These are phyloP conservation scores for Lactifluus subvellereus DNA, from an alignment of 768 basidiomycete genomes.

Conservation along the genomic window DNA sequence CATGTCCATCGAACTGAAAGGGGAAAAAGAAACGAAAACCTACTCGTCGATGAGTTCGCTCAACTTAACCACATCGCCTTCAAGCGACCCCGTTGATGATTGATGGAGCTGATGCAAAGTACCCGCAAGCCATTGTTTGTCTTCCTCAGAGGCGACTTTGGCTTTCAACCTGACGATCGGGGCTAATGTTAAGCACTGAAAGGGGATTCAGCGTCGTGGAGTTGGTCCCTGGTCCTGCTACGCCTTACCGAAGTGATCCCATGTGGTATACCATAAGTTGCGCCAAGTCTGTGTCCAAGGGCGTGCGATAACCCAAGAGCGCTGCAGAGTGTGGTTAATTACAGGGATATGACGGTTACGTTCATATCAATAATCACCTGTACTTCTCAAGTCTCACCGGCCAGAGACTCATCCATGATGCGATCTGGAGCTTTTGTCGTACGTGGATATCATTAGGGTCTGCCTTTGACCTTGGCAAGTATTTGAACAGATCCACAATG, in stretches of 20 bases:
- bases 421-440: constrained; percentile 65
- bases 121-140: constrained; percentile 55
- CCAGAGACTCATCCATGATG: constrained; percentile 80
- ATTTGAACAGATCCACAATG: constrained; percentile 66
- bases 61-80: constrained; percentile 55
- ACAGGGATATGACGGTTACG: not conserved
- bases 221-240: not conserved
- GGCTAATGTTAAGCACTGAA: constrained; percentile 65
- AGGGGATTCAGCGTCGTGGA: not conserved
- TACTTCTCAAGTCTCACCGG: constrained; percentile 53
- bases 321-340: constrained; percentile 30
- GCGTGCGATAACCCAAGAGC: constrained; percentile 71
- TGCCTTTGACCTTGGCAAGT: constrained; percentile 59
- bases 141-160: constrained; percentile 49
- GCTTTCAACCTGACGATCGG: constrained; percentile 58
- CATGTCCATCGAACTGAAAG: not conserved
- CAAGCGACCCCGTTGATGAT: constrained; percentile 55
- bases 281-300: constrained; percentile 69
- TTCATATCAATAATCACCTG: constrained; percentile 33
- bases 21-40: constrained; percentile 24
- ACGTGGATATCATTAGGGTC: constrained; percentile 49
- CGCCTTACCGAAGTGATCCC: constrained; percentile 71
- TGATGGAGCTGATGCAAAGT: constrained; percentile 53
- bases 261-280: constrained; percentile 69
- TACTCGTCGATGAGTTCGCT: constrained; percentile 52